Evolutionary conservation across 805 yeast genomes (phyloP).

Genomic region (Cyberlindnera amylophila): DNA sequence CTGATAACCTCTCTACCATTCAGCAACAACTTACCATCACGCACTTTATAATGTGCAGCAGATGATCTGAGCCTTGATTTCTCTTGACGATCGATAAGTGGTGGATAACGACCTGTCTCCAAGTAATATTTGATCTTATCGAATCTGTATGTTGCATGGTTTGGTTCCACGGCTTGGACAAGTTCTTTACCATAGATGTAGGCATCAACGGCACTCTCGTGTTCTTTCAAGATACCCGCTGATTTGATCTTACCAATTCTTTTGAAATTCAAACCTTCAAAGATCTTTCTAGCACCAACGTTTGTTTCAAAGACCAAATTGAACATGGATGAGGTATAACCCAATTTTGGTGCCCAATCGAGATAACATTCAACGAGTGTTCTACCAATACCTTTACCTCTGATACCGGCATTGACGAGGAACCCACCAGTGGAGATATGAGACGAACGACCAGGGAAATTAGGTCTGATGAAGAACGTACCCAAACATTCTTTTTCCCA

Average conservation of each 20-base stretch:
- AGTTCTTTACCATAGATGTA: slow-evolving; percentile 80
- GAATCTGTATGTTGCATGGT: slow-evolving; percentile 53
- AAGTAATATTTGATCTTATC: slow-evolving; percentile 76
- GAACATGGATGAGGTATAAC: slow-evolving; percentile 80
- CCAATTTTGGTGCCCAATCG: slow-evolving; percentile 88
- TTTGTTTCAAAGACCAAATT: slow-evolving; percentile 88
- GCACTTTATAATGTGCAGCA: slow-evolving; percentile 71
- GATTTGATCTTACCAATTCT: slow-evolving; percentile 75
- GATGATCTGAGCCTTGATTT: slow-evolving; percentile 81
- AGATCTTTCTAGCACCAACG: slow-evolving; percentile 71
- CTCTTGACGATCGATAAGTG: slow-evolving; percentile 74
- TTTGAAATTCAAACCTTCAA: slow-evolving; percentile 73
- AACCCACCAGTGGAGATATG: slow-evolving; percentile 91
- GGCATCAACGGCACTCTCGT: slow-evolving; percentile 82
- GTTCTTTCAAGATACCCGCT: slow-evolving; percentile 87
- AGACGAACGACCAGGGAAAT: slow-evolving; percentile 88
- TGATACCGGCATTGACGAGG: slow-evolving; percentile 85
- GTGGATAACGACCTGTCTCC: slow-evolving; percentile 84
- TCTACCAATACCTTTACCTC: slow-evolving; percentile 89
- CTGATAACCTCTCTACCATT: slow-evolving; percentile 82
- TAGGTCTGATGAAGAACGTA: slow-evolving; percentile 77
- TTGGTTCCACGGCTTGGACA: slow-evolving; percentile 38
- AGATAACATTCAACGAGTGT: slow-evolving; percentile 79
- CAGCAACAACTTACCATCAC: slow-evolving; percentile 68
- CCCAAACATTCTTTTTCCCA: slow-evolving; percentile 96